Percentiles rank a stretch among this genome's conserved stretches.
Evolutionary conservation across 1,139 yeast species (phyloP).

Genomic region (Suhomyces coccinellae): DNA sequence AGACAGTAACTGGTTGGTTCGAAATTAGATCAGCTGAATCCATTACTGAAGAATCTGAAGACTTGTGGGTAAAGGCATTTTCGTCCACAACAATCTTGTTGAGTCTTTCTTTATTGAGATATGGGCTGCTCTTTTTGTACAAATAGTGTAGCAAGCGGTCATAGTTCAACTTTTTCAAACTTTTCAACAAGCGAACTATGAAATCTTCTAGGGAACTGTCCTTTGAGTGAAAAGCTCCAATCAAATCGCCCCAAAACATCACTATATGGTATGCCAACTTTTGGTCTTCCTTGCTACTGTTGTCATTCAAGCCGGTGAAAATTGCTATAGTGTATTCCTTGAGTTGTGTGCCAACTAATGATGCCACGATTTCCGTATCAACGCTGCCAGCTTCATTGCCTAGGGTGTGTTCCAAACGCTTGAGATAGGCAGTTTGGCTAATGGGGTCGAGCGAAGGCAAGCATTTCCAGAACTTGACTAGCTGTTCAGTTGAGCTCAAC

Average conservation of each 20-base stretch:
- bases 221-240: constrained; percentile 4
- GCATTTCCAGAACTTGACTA: constrained; percentile 17
- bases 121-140: constrained; percentile 6
- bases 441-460: constrained; percentile 14
- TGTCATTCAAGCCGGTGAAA: constrained; percentile 5
- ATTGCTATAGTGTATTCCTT: constrained; percentile 12
- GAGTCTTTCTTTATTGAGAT: constrained; percentile 9
- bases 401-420: constrained; percentile 7
- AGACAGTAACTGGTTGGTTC: not conserved
- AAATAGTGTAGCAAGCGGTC: constrained; percentile 10
- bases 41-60: not conserved
- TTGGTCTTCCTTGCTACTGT: constrained; percentile 3
- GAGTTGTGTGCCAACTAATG: constrained; percentile 11
- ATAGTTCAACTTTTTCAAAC: constrained; percentile 9
- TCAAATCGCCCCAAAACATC: constrained; percentile 11
- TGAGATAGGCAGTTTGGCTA: constrained; percentile 18
- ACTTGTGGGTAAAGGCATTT: not conserved
- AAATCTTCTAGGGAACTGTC: constrained; percentile 12
- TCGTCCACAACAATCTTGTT: constrained; percentile 5
- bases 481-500: constrained; percentile 14
- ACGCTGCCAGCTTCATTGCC: constrained; percentile 5
- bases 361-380: constrained; percentile 16
- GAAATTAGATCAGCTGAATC: not conserved
- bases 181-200: constrained; percentile 10
- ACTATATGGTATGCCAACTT: constrained; percentile 11